These are phyloP conservation scores for Nakazawaea pomicola DNA, from an alignment of 805 yeast species.

Conservation along the genomic window DNA sequence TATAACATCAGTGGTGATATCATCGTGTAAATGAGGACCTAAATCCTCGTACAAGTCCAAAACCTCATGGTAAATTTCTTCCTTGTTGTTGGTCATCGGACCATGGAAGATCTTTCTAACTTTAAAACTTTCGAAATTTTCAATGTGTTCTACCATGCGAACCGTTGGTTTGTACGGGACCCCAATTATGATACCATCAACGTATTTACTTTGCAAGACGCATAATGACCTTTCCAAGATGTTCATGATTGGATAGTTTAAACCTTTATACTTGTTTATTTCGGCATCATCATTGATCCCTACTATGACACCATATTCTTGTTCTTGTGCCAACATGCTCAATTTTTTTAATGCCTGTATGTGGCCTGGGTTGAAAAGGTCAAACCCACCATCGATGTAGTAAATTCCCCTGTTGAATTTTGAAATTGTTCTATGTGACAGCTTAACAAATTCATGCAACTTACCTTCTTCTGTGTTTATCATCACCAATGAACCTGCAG, in stretches of 20 bases:
- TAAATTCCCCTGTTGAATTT: slow-evolving; percentile 23
- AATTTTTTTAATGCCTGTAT: slow-evolving; percentile 62
- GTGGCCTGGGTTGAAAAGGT: slow-evolving; percentile 91
- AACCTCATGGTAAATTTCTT: slow-evolving; percentile 22
- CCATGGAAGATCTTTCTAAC: slow-evolving; percentile 50
- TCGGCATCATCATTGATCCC: slow-evolving; percentile 62
- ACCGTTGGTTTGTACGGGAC: slow-evolving; percentile 53
- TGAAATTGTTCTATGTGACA: slow-evolving; percentile 21
- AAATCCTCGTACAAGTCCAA: slow-evolving; percentile 32
- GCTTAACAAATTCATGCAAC: slow-evolving; percentile 30
- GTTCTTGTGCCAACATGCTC: slow-evolving; percentile 30
- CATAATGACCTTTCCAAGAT: slow-evolving; percentile 80
- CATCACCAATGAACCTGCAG: slow-evolving; percentile 54
- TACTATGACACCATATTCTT: slow-evolving; percentile 48
- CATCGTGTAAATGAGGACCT: slow-evolving; percentile 53
- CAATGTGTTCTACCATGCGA: slow-evolving; percentile 33
- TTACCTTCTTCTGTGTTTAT: slow-evolving; percentile 28
- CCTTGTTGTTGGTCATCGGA: slow-evolving; percentile 41
- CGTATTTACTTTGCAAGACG: slow-evolving; percentile 80
- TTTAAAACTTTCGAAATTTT: slow-evolving; percentile 26
- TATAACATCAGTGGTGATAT: slow-evolving; percentile 66
- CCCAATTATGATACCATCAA: slow-evolving; percentile 71
- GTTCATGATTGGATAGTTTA: slow-evolving; percentile 81
- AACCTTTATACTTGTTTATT: slow-evolving; percentile 52
- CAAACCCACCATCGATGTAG: slow-evolving; percentile 83